Percentiles rank a stretch among this genome's conserved stretches.
phyloP scores from a whole-genome alignment of 306 rosid species.

The Phaseolus lunatus region DNA sequence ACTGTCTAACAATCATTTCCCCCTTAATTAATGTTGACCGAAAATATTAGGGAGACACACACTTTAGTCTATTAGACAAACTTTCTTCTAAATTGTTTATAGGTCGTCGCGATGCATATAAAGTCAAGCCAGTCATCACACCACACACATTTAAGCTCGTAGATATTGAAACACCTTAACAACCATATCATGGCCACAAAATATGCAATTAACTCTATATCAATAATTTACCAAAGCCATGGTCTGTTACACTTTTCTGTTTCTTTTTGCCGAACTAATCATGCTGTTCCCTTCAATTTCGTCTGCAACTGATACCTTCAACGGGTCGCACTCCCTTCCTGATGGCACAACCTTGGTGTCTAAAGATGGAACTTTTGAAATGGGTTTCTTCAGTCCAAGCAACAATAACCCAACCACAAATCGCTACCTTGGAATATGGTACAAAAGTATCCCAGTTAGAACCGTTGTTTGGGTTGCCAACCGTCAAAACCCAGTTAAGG shows the following conservation, averaged over 20 bases:
- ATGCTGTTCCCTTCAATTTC: slow-evolving; percentile 9
- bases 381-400: slow-evolving; percentile 69
- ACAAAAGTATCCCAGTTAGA: slow-evolving; percentile 31
- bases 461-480: slow-evolving; percentile 46
- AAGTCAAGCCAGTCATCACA: neutral
- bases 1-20: too few relatives aligned
- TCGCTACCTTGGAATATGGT: slow-evolving; percentile 61
- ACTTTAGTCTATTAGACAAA: too few relatives aligned
- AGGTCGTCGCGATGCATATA: neutral
- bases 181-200: neutral
- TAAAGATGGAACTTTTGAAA: slow-evolving; percentile 48
- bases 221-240: neutral
- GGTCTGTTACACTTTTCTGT: neutral
- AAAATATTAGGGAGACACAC: too few relatives aligned
- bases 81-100: too few relatives aligned
- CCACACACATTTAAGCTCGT: neutral
- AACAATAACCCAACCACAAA: neutral
- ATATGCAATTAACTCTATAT: neutral
- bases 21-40: too few relatives aligned
- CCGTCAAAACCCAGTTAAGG: slow-evolving; percentile 47
- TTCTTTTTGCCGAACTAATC: slow-evolving; percentile 11
- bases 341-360: slow-evolving; percentile 55
- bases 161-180: too few relatives aligned
- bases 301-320: slow-evolving; percentile 41
- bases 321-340: slow-evolving; percentile 40